Conservation (phyloP, 2,329 filamentous ascomycete genomes). For the Trichoderma koningiopsis region DNA sequence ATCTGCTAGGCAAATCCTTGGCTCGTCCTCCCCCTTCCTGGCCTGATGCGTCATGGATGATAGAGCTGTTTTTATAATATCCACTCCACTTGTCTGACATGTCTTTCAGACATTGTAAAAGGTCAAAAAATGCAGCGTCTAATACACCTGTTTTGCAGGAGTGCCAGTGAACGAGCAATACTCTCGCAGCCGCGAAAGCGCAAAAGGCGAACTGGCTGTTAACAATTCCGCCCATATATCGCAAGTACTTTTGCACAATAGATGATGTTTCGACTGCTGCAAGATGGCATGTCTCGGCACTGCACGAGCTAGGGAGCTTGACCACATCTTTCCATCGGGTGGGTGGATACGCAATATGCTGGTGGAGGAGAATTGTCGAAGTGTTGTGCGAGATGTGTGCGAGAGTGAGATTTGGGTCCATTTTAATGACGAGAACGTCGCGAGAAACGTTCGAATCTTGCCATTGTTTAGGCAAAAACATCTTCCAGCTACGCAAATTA, state of each 20-base stretch:
- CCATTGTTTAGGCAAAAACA: conserved; percentile 49
- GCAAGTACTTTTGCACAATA: conserved; percentile 50
- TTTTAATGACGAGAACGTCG: conserved; percentile 40
- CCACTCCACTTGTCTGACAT: conserved; percentile 10
- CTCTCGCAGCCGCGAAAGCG: conserved; percentile 48
- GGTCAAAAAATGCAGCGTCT: conserved; percentile 3
- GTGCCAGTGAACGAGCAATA: conserved; percentile 37
- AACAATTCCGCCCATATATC: conserved; percentile 34
- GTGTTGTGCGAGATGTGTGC: conserved; percentile 35
- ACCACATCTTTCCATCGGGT: conserved; percentile 51
- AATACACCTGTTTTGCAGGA: not conserved
- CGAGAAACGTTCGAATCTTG: conserved; percentile 39
- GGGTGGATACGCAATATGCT: conserved; percentile 35
- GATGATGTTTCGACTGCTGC: conserved; percentile 50
- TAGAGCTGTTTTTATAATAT: not conserved
- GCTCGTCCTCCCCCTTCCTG: not conserved
- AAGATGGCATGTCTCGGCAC: conserved; percentile 51
- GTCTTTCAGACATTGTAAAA: not conserved
- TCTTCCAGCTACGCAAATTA: conserved; percentile 43
- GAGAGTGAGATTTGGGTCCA: conserved; percentile 46
- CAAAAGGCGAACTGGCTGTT: conserved; percentile 49
- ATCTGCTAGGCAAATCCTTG: conserved; percentile 12
- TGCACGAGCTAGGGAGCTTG: conserved; percentile 47
- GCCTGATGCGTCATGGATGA: not conserved
- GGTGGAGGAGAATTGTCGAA: conserved; percentile 32